A percentile compares a stretch with the other conserved stretches of the same genome.
phyloP scores from a whole-genome alignment of 1,284 basidiomycete species.

The Ustilago hordei region DNA sequence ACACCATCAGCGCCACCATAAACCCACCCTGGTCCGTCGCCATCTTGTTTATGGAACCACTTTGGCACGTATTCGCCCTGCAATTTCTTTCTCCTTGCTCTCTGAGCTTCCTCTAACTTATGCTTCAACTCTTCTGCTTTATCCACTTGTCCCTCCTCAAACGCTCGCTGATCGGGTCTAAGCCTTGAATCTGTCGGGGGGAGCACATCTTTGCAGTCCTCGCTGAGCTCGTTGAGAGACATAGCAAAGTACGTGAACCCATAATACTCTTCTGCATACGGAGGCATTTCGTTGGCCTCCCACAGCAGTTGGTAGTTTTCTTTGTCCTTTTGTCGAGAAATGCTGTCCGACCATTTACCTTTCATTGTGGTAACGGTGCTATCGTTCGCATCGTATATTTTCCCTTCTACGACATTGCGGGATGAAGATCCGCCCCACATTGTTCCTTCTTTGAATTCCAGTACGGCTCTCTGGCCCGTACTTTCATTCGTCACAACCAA shows the following conservation, averaged over 20 bases:
- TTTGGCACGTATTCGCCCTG: constrained; percentile 45
- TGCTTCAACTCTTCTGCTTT: constrained; percentile 82
- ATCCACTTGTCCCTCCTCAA: constrained; percentile 84
- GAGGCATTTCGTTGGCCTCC: constrained; percentile 65
- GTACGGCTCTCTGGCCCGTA: constrained; percentile 54
- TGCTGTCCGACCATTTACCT: constrained; percentile 64
- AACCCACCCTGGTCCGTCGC: constrained; percentile 52
- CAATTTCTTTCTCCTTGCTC: constrained; percentile 70
- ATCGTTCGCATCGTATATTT: constrained; percentile 63
- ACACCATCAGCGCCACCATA: constrained; percentile 57
- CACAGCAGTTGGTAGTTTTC: constrained; percentile 66
- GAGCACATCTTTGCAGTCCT: constrained; percentile 77
- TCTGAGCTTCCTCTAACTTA: constrained; percentile 76
- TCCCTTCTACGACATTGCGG: constrained; percentile 61
- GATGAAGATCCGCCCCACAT: constrained; percentile 62
- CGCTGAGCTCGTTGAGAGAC: constrained; percentile 65
- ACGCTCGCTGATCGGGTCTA: constrained; percentile 85
- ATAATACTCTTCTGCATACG: constrained; percentile 63
- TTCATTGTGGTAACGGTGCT: constrained; percentile 51
- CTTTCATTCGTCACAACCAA: constrained; percentile 61
- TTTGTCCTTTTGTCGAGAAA: constrained; percentile 58
- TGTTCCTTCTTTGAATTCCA: constrained; percentile 68
- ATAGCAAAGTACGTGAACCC: constrained; percentile 69
- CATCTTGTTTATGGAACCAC: constrained; percentile 62
- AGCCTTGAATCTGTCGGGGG: constrained; percentile 87